Evolutionary conservation across 768 basidiomycete genomes (phyloP), one percentile per base, ranked within the genome.

Genomic region (Hypholoma sublateritium): DNA sequence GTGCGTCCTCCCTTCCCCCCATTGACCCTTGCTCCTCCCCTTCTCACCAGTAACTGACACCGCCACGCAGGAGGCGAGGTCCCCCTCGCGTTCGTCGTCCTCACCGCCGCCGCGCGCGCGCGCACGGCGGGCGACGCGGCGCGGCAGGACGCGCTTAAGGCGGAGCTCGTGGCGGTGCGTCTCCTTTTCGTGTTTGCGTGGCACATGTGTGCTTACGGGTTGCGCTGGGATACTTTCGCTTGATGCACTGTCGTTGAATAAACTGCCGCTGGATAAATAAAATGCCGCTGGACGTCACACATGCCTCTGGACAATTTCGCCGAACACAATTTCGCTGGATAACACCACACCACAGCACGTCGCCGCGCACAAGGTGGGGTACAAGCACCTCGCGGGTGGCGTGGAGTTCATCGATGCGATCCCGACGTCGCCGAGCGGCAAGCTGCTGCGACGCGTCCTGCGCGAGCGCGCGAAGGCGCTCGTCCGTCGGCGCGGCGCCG

Each of bases 31-130:
- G n/a, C n/a, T n/a, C n/a, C n/a, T n/a, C n/a, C n/a, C n/a, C n/a
- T n/a, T n/a, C n/a, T n/a, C n/a, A n/a, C n/a, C n/a, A n/a, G n/a
- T n/a, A n/a, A n/a, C n/a, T n/a, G n/a, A n/a, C n/a, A n/a, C n/a
- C n/a, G 9, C 28, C 28, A 9, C 25, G 25, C 28, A 80, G 78
- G 74, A 57, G 89, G 89, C 14, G 89, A 91, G 65, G 71, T 88
- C 5, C 89, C 89, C 0, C 65, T 89, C 64, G 89, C 88, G 4
- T 90, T 83, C 62, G 78, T 89, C 3, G 84, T 83, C 1, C 74
- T 87, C 4, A 75, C 71, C 5, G 60, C 69, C 2, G 68, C 74
- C n/a, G 79, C 80, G 7, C 68, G 74, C 3, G 49, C 70, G 49
- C 72, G 73, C 28, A 67, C 75, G 11, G 59, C 64, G 21, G 53